phyloP scores from a whole-genome alignment of 1,284 basidiomycete genomes.

The Ustilago esculenta region DNA sequence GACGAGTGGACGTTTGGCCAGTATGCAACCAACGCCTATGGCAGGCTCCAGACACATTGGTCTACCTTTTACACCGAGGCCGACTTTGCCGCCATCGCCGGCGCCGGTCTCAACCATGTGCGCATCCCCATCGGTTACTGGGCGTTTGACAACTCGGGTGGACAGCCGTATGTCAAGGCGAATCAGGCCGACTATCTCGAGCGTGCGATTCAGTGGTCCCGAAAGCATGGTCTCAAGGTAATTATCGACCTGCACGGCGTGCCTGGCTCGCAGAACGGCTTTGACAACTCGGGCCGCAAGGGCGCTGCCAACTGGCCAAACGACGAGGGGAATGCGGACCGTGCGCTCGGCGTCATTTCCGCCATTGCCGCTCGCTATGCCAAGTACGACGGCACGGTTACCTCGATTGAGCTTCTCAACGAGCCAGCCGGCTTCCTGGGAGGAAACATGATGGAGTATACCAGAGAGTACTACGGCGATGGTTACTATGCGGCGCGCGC shows the following conservation, averaged over 20 bases:
- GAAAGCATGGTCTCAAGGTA: conserved; percentile 80
- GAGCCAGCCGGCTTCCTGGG: conserved; percentile 54
- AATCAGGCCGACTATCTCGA: conserved; percentile 74
- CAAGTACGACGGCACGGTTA: conserved; percentile 58
- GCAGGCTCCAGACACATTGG: conserved; percentile 73
- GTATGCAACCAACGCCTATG: conserved; percentile 67
- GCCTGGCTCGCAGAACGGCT: conserved; percentile 68
- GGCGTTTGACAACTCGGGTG: conserved; percentile 83
- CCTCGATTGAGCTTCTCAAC: conserved; percentile 62
- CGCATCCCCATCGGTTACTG: conserved; percentile 90
- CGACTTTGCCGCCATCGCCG: conserved; percentile 76
- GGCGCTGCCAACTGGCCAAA: conserved; percentile 78
- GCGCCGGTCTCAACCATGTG: conserved; percentile 73
- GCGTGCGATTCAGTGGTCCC: conserved; percentile 80
- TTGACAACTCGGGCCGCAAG: conserved; percentile 75
- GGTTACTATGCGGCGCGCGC: conserved; percentile 49
- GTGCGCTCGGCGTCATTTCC: conserved; percentile 77
- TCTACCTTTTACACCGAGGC: conserved; percentile 81
- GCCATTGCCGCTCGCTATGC: conserved; percentile 65
- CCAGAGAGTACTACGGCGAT: conserved; percentile 45
- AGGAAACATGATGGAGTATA: conserved; percentile 36
- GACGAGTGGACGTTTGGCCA: conserved; percentile 88
- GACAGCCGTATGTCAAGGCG: conserved; percentile 85
- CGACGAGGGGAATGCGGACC: conserved; percentile 74
- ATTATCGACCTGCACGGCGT: conserved; percentile 76